Evolutionary conservation across 495 filamentous ascomycete genomes (phyloP).

Genomic region (Hypoxylon lienhwacheense): DNA sequence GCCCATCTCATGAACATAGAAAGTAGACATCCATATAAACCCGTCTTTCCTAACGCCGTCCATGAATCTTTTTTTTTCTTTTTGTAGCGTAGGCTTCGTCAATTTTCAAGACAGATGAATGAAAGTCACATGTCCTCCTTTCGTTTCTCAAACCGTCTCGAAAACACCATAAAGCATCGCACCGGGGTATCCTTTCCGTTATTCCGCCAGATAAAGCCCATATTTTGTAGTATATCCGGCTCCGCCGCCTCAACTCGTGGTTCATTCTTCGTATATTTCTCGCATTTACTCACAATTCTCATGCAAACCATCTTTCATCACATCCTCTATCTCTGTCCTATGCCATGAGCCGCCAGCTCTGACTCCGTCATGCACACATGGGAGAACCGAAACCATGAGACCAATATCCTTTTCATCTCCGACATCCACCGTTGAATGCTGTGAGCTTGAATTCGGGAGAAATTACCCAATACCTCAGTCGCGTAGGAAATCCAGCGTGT

Average conservation of each 20-base stretch:
- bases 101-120: slow-evolving; percentile 30
- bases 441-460: slow-evolving; percentile 10
- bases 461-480: slow-evolving; percentile 14
- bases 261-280: slow-evolving; percentile 34
- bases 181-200: slow-evolving; percentile 41
- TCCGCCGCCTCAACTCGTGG: slow-evolving; percentile 10
- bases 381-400: slow-evolving; percentile 28
- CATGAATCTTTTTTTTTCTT: slow-evolving; percentile 23
- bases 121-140: slow-evolving; percentile 30
- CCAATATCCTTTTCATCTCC: slow-evolving; percentile 38
- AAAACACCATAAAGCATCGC: slow-evolving; percentile 40
- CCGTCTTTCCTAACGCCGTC: slow-evolving; percentile 42
- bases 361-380: slow-evolving; percentile 10
- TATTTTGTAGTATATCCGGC: slow-evolving; percentile 42
- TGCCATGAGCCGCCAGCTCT: slow-evolving; percentile 33
- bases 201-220: slow-evolving; percentile 34
- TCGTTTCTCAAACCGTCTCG: slow-evolving; percentile 33
- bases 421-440: slow-evolving; percentile 26
- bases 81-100: slow-evolving; percentile 33
- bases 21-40: slow-evolving; percentile 31
- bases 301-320: slow-evolving; percentile 20
- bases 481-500: slow-evolving; percentile 14
- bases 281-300: slow-evolving; percentile 11
- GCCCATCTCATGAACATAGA: slow-evolving; percentile 19
- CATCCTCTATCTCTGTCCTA: slow-evolving; percentile 21